Evolutionary conservation across 108 stramenopile genomes (phyloP).

Genomic region (Fragilaria crotonensis): DNA sequence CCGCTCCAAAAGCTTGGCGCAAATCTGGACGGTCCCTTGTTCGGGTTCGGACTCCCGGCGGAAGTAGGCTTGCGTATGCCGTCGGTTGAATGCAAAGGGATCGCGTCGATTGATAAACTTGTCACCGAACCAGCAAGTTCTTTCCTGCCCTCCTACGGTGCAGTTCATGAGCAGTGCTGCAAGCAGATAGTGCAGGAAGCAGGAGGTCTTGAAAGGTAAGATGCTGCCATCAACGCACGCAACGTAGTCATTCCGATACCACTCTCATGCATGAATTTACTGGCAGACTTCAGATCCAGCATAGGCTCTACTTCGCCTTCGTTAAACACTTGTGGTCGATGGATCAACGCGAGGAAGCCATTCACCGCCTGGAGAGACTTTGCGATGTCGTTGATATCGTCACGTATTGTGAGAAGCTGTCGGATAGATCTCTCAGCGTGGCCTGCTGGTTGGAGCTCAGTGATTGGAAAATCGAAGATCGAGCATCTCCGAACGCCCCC

Average conservation of each 20-base stretch:
- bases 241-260: neutral
- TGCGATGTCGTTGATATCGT: conserved; percentile 68
- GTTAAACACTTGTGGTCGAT: conserved; percentile 88
- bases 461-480: conserved; percentile 72
- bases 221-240: neutral
- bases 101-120: conserved; percentile 24
- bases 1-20: conserved; percentile 59
- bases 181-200: conserved; percentile 45
- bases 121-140: conserved; percentile 25
- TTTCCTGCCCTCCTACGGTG: conserved; percentile 41
- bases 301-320: conserved; percentile 85
- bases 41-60: conserved; percentile 59
- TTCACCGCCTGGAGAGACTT: conserved; percentile 40
- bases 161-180: conserved; percentile 49
- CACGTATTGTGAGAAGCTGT: conserved; percentile 39
- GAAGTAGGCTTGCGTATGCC: conserved; percentile 22
- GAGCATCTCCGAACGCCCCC: conserved; percentile 14
- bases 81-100: neutral
- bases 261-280: conserved; percentile 1
- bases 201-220: conserved; percentile 63
- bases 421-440: conserved; percentile 45
- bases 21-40: conserved; percentile 53
- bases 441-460: conserved; percentile 84
- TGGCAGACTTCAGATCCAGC: conserved; percentile 54
- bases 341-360: conserved; percentile 68